phyloP scores from a whole-genome alignment of 495 filamentous ascomycete species.

The Lasiosphaeria hispida region DNA sequence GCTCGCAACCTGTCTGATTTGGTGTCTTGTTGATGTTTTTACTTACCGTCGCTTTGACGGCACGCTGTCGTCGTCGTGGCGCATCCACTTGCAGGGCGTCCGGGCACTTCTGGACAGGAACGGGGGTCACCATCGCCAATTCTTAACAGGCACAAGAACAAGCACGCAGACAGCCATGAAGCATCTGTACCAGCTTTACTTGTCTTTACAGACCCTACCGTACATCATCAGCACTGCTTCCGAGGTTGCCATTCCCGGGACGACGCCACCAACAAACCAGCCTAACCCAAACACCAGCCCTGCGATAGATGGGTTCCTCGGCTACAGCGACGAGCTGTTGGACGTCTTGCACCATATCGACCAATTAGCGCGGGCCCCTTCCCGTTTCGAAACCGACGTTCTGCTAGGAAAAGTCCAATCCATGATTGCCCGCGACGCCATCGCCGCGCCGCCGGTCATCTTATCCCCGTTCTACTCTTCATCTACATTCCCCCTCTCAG shows the following conservation, averaged over 20 bases:
- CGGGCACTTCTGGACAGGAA: constrained; percentile 16
- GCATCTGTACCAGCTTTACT: constrained; percentile 22
- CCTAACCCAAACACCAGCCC: constrained; percentile 3
- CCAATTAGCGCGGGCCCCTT: constrained; percentile 1
- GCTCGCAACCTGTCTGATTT: constrained; percentile 22
- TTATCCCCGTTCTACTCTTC: neutral
- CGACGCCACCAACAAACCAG: neutral
- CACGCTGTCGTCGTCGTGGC: constrained; percentile 19
- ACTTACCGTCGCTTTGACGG: constrained; percentile 16
- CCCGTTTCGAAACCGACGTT: constrained; percentile 15
- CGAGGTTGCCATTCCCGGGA: neutral
- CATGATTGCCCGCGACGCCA: constrained; percentile 19
- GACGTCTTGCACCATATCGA: constrained; percentile 20
- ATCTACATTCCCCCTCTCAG: too few species aligned
- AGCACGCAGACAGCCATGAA: constrained; percentile 18
- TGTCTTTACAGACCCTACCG: constrained; percentile 18
- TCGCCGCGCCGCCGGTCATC: constrained; percentile 11
- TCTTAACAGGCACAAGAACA: neutral
- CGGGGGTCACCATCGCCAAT: neutral
- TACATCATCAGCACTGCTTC: constrained; percentile 7
- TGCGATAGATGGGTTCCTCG: constrained; percentile 22
- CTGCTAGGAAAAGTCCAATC: constrained; percentile 18
- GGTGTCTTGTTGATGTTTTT: constrained; percentile 25
- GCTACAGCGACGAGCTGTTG: constrained; percentile 23
- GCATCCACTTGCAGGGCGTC: constrained; percentile 22